These are phyloP conservation scores for Dipodascopsis tothii DNA, from an alignment of 805 yeast genomes.

Conservation along the genomic window DNA sequence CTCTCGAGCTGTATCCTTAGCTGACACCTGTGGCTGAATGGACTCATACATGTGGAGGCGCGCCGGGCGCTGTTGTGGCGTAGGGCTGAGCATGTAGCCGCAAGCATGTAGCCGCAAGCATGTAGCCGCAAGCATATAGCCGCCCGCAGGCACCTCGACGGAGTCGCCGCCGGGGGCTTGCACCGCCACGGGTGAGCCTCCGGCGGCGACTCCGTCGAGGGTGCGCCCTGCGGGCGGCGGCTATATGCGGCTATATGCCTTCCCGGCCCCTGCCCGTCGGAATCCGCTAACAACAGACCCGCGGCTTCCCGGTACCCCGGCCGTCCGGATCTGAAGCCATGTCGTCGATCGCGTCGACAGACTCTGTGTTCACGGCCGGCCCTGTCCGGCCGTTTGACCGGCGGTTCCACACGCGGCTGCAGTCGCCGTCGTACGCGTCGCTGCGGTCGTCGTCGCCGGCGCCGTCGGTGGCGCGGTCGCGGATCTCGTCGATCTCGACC, in stretches of 20 bases:
- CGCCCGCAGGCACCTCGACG: no score
- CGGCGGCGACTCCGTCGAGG: no score
- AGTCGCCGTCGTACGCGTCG: slow-evolving; percentile 15
- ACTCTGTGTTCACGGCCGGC: slow-evolving; percentile 15
- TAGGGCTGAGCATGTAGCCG: no score
- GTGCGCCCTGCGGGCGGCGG: slow-evolving; percentile 17
- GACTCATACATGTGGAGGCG: no score
- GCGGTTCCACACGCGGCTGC: slow-evolving; percentile 21
- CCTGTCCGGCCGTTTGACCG: slow-evolving; percentile 19
- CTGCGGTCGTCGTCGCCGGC: slow-evolving; percentile 17
- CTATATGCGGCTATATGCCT: slow-evolving; percentile 15
- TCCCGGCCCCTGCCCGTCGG: neutral
- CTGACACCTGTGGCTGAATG: no score
- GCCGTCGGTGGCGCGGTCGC: slow-evolving; percentile 14
- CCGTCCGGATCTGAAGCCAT: neutral
- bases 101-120: no score
- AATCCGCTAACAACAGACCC: neutral
- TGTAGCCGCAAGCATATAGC: no score
- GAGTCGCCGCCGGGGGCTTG: no score
- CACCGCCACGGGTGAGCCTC: no score
- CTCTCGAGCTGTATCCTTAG: no score
- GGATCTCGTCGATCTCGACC: slow-evolving; percentile 14
- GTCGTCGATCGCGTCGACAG: slow-evolving; percentile 8
- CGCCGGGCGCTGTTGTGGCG: no score
- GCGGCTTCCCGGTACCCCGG: no score